Evolutionary conservation across 345 rosid genomes (phyloP).

Genomic region (Bruguiera parviflora): DNA sequence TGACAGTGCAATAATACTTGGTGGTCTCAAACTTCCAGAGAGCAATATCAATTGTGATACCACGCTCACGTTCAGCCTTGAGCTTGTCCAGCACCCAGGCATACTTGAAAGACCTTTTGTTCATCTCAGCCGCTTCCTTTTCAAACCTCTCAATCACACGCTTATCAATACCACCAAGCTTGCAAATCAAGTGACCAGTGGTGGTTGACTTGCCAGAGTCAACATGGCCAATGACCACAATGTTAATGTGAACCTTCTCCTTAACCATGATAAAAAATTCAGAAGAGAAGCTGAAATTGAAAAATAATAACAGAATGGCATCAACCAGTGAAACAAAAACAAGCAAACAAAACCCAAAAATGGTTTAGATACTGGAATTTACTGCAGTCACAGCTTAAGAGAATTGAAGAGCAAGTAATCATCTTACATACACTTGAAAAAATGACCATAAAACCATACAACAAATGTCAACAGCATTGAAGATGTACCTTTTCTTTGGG

Average conservation of each 20-base stretch:
- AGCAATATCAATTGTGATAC: constrained; percentile 73
- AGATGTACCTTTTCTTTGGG: no score
- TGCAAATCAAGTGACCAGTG: constrained; percentile 76
- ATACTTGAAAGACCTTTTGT: constrained; percentile 74
- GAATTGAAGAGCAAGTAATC: no score
- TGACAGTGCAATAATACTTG: constrained; percentile 70
- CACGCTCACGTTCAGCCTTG: constrained; percentile 81
- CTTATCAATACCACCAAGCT: constrained; percentile 81
- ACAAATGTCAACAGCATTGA: no score
- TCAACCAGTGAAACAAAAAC: no score
- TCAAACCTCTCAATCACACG: constrained; percentile 80
- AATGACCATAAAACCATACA: no score
- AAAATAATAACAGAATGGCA: no score
- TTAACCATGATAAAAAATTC: constrained; percentile 24
- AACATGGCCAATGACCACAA: constrained; percentile 29
- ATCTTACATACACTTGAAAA: no score
- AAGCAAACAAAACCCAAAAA: neutral
- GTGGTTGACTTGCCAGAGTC: constrained; percentile 71
- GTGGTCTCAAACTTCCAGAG: constrained; percentile 75
- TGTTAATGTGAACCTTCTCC: constrained; percentile 28
- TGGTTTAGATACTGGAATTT: neutral
- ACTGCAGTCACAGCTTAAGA: no score
- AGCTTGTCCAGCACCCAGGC: constrained; percentile 88
- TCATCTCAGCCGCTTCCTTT: constrained; percentile 85
- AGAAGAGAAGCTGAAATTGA: neutral